Evolutionary conservation across 2,329 filamentous ascomycete genomes (phyloP), one percentile per base, ranked within the genome.

Genomic region (Colletotrichum limetticola): DNA sequence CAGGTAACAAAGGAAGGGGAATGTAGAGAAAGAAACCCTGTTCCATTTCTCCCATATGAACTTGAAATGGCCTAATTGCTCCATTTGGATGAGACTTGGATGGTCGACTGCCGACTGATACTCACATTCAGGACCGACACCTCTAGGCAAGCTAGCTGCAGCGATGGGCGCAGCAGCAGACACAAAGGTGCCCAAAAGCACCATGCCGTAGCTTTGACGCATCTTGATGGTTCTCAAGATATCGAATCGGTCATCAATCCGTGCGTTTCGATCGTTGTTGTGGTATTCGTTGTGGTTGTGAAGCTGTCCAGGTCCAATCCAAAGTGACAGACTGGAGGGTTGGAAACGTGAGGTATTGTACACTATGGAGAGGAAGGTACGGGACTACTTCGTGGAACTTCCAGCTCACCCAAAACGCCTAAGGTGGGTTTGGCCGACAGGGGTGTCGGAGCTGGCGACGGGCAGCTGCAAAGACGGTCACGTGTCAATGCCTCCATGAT

Each of bases 41-140:
- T 22, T 22, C 22, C 14, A 14, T 14, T 5, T 12, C 3, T 26
- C 22, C 12, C 28, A 7, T n/a, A 6, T 19, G 14, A 3, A 24
- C 28, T n/a, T 67, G 32, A 8, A 32, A 6, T 3, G 26, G 56
- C 11, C 26, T n/a, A 14, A 24, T 12, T 26, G 11, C 32, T 42
- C 16, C 22, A 22, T 9, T 2, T 6, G 30, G n/a, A 7, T 52
- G 5, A 14, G 22, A 53, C 19, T n/a, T 6, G 32, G 30, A 67
- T 49, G 22, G 53, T 24, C 59, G 60, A 69, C 65, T 66, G 70
- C 59, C 32, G 63, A 66, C 71, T 63, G 68, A 68, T 63, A 90
- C 93, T 85, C 88, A 98, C 95, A 98, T 85, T 98, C 95, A 60
- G 95, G 95, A 46, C 93, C 91, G 78, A 98, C 95, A 78, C 95